Percentiles rank a stretch among this genome's conserved stretches.
phyloP scores from a whole-genome alignment of 176 grass and related monocot genomes.

The Bonia amplexicaulis region DNA sequence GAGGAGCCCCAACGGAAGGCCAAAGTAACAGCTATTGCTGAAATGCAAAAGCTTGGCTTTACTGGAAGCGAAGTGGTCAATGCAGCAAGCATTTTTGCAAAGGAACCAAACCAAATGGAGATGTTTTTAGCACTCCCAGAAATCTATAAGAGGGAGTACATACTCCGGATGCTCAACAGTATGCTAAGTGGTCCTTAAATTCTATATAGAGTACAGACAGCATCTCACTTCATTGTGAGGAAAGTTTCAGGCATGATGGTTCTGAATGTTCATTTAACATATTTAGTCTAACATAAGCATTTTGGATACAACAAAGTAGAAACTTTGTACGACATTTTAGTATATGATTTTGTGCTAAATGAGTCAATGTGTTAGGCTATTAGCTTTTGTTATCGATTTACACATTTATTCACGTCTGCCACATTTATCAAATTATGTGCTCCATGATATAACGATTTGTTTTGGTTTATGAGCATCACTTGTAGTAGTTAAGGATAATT shows the following conservation, averaged over 20 bases:
- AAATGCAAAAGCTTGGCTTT: constrained; percentile 43
- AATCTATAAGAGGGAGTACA: constrained; percentile 45
- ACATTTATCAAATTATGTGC: neutral
- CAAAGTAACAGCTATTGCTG: constrained; percentile 44
- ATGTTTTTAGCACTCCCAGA: constrained; percentile 47
- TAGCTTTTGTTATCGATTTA: neutral
- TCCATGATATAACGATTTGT: neutral
- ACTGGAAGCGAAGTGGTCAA: constrained; percentile 33
- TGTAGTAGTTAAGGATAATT: neutral
- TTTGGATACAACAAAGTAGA: neutral
- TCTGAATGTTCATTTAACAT: neutral
- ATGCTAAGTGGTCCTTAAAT: neutral
- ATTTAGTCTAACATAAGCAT: neutral
- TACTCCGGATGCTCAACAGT: constrained; percentile 36
- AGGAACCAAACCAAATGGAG: constrained; percentile 52
- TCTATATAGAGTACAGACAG: neutral
- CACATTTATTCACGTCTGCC: neutral
- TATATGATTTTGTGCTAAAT: neutral
- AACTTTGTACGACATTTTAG: neutral
- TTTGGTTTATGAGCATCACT: neutral
- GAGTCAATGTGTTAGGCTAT: neutral
- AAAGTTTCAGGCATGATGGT: neutral
- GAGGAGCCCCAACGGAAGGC: constrained; percentile 30
- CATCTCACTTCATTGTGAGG: neutral
- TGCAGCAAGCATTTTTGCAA: constrained; percentile 35